Percentiles rank a stretch among this genome's conserved stretches.
These are phyloP conservation scores for Trebouxiophyceae sp. DNA, from an alignment of 163 green algal genomes.

Conservation along the genomic window DNA sequence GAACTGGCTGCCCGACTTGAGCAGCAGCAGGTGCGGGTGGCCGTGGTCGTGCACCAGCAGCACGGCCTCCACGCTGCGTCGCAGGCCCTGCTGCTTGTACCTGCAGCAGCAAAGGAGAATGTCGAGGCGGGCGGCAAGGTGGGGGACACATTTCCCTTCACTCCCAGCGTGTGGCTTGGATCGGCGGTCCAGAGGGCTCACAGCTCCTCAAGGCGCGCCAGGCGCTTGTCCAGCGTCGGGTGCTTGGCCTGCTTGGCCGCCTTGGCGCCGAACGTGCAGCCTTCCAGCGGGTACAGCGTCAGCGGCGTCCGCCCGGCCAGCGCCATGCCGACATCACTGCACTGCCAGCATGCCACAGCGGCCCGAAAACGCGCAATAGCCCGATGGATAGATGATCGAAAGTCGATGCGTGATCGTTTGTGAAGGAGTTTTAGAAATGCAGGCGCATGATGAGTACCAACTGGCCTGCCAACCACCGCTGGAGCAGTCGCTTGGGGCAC, in stretches of 20 bases:
- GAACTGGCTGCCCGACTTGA: constrained; percentile 60
- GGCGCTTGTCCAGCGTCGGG: constrained; percentile 37
- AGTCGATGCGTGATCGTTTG: too few species aligned
- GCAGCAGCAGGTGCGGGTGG: constrained; percentile 81
- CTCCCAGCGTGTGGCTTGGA: neutral
- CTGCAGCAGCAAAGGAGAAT: neutral
- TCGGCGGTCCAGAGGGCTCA: constrained; percentile 32
- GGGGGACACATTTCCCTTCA: too few species aligned
- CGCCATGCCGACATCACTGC: neutral
- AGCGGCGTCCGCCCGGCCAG: constrained; percentile 9
- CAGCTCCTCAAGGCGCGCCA: constrained; percentile 71
- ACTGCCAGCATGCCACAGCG: too few species aligned
- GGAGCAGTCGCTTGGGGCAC: too few species aligned
- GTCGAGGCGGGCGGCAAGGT: too few species aligned
- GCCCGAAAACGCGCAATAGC: too few species aligned
- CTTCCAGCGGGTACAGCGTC: constrained; percentile 67
- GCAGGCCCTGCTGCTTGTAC: constrained; percentile 63
- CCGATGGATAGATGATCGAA: too few species aligned
- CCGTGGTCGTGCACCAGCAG: constrained; percentile 86
- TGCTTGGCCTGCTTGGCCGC: constrained; percentile 71
- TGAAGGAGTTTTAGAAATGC: too few species aligned
- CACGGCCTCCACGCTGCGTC: constrained; percentile 63
- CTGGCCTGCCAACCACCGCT: too few species aligned
- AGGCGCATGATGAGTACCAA: too few species aligned
- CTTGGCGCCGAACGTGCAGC: constrained; percentile 88